A percentile compares a stretch with the other conserved stretches of the same genome.
phyloP scores from a whole-genome alignment of 1,284 basidiomycete genomes.

The Ustilago loliicola region DNA sequence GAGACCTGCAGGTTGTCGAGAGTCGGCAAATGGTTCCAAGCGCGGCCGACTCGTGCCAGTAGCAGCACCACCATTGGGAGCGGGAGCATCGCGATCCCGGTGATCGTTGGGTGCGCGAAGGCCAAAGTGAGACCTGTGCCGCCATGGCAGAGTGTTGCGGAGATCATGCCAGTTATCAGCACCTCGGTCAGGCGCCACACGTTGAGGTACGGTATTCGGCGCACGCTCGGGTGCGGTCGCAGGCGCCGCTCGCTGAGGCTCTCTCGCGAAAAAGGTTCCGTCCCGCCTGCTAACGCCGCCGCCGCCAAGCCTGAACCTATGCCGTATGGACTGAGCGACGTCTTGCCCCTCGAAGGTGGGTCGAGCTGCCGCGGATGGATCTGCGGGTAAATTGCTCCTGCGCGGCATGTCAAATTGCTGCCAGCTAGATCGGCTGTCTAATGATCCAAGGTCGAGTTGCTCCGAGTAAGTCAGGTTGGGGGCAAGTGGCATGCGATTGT shows the following conservation, averaged over 20 bases:
- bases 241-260: background rate
- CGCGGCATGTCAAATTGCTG: too few species aligned
- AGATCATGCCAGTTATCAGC: background rate
- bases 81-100: slow-evolving; percentile 10
- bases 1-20: background rate
- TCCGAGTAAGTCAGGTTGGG: too few species aligned
- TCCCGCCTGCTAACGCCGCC: background rate
- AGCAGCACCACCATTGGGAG: background rate
- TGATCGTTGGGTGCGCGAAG: slow-evolving; percentile 16
- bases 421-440: too few species aligned
- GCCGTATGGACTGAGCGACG: background rate
- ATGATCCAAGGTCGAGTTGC: too few species aligned
- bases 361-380: too few species aligned
- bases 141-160: slow-evolving; percentile 14
- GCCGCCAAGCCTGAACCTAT: background rate
- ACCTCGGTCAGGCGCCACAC: background rate
- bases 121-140: slow-evolving; percentile 27
- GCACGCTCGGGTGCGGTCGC: background rate
- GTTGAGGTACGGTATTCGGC: background rate
- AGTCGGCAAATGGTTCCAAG: slow-evolving; percentile 22
- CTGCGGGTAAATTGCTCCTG: too few species aligned
- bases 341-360: too few species aligned
- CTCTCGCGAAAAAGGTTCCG: background rate
- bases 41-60: slow-evolving; percentile 3
- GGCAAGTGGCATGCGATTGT: too few species aligned